Evolutionary conservation across 805 yeast genomes (phyloP).

Genomic region (Ogataea angusta): DNA sequence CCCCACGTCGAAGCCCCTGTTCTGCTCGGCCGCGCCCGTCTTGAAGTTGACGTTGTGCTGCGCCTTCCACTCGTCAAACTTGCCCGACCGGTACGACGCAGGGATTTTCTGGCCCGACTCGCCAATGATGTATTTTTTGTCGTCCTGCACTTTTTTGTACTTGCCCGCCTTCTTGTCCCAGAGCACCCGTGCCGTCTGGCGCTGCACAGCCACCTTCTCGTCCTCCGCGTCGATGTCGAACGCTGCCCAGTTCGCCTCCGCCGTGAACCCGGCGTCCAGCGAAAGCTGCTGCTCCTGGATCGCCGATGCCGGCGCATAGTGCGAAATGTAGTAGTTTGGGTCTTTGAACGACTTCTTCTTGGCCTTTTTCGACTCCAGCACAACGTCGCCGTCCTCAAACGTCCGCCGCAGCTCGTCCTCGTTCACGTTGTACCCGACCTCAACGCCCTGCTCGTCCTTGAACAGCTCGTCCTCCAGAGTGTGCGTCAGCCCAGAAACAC

Average conservation of each 20-base stretch:
- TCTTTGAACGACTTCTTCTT: slow-evolving; percentile 62
- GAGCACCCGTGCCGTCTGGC: slow-evolving; percentile 63
- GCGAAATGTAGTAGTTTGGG: slow-evolving; percentile 77
- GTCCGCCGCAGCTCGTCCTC: slow-evolving; percentile 46
- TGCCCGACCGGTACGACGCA: slow-evolving; percentile 86
- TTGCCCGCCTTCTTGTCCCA: slow-evolving; percentile 96
- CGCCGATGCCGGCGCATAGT: slow-evolving; percentile 78
- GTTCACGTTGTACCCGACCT: slow-evolving; percentile 37
- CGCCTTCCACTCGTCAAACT: slow-evolving; percentile 88
- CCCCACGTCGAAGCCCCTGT: slow-evolving; percentile 34
- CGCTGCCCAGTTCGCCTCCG: slow-evolving; percentile 80
- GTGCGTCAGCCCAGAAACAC: slow-evolving; percentile 71
- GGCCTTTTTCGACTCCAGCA: slow-evolving; percentile 28
- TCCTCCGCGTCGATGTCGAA: slow-evolving; percentile 77
- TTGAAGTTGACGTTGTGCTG: slow-evolving; percentile 53
- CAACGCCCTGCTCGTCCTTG: slow-evolving; percentile 42
- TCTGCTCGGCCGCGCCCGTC: slow-evolving; percentile 53
- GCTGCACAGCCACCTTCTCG: slow-evolving; percentile 62
- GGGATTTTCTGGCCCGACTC: slow-evolving; percentile 93
- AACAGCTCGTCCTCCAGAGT: slow-evolving; percentile 71
- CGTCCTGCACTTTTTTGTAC: slow-evolving; percentile 78
- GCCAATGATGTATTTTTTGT: slow-evolving; percentile 85
- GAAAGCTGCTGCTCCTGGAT: slow-evolving; percentile 78
- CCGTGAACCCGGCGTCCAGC: slow-evolving; percentile 62
- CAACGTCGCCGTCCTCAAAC: slow-evolving; percentile 52